These are phyloP conservation scores for Penicillium nucicola DNA, from an alignment of 495 filamentous ascomycete species.

Conservation along the genomic window DNA sequence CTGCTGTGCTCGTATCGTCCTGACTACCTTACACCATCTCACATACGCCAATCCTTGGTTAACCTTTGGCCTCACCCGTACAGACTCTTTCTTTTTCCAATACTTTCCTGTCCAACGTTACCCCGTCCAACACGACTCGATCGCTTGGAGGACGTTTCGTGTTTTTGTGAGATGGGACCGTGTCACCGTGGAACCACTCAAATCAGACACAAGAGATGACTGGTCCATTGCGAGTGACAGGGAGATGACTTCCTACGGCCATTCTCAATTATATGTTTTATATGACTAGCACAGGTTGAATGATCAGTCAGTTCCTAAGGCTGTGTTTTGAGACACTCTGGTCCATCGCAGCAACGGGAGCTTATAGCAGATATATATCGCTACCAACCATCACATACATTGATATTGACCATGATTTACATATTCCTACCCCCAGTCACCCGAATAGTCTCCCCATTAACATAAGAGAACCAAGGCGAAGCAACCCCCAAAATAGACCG, in stretches of 20 bases:
- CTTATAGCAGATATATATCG: no score
- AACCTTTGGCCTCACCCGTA: neutral
- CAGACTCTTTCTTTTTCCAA: neutral
- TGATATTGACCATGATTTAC: slow-evolving; percentile 42
- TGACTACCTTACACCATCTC: neutral
- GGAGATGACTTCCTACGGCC: neutral
- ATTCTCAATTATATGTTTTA: no score
- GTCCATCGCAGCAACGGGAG: no score
- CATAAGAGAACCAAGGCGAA: slow-evolving; percentile 76
- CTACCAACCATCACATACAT: no score
- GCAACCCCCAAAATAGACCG: slow-evolving; percentile 74
- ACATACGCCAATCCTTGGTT: neutral
- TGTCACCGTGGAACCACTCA: slow-evolving; percentile 11
- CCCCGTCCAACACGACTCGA: slow-evolving; percentile 2
- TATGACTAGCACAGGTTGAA: no score
- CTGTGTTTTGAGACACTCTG: no score
- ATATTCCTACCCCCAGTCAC: slow-evolving; percentile 84
- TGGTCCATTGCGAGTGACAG: neutral
- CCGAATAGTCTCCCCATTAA: slow-evolving; percentile 78
- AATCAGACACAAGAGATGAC: slow-evolving; percentile 11
- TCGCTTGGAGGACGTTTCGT: slow-evolving; percentile 7
- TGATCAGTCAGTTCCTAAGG: no score
- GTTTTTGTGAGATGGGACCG: slow-evolving; percentile 4
- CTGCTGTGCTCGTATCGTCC: no score
- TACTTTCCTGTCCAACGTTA: neutral